A percentile compares a stretch with the other conserved stretches of the same genome.
Conservation (phyloP, 768 basidiomycete genomes). For the Favolaschia claudopus region DNA sequence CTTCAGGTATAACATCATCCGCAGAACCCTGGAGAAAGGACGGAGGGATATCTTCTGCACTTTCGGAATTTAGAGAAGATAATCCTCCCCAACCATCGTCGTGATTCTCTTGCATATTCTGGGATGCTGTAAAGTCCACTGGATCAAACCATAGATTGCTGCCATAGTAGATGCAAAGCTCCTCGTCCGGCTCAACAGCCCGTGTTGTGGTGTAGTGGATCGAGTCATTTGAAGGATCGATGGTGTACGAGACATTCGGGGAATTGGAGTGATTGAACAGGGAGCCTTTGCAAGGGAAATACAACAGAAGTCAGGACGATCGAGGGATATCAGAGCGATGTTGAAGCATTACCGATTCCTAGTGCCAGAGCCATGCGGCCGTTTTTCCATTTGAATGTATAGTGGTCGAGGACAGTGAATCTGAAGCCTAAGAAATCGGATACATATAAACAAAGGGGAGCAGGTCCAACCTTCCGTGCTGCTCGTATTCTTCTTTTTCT, state of each 20-base stretch:
- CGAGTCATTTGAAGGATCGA: slow-evolving; percentile 60
- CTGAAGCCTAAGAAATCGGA: slow-evolving; percentile 16
- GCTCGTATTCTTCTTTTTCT: slow-evolving; percentile 70
- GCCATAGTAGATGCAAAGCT: slow-evolving; percentile 83
- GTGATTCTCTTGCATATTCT: slow-evolving; percentile 12
- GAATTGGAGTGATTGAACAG: slow-evolving; percentile 78
- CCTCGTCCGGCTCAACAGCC: slow-evolving; percentile 64
- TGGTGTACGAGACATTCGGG: slow-evolving; percentile 74
- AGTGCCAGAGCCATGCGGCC: slow-evolving; percentile 80
- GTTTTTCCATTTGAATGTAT: slow-evolving; percentile 79
- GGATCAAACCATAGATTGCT: slow-evolving; percentile 71
- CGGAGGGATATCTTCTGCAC: slow-evolving; percentile 30
- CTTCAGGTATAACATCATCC: slow-evolving; percentile 60
- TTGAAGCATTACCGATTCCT: slow-evolving; percentile 84
- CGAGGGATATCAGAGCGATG: slow-evolving; percentile 16
- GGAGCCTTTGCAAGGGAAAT: slow-evolving; percentile 58
- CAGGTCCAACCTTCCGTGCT: slow-evolving; percentile 50
- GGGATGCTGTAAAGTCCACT: slow-evolving; percentile 27
- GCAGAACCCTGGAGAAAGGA: slow-evolving; percentile 43
- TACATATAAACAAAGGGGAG: background rate
- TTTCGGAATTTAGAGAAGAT: slow-evolving; percentile 32
- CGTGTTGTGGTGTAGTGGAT: slow-evolving; percentile 70
- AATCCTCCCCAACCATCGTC: slow-evolving; percentile 60
- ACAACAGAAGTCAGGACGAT: background rate
- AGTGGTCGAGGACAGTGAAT: slow-evolving; percentile 74